Conservation (phyloP, 495 filamentous ascomycete species). For the Xylaria cubensis region DNA sequence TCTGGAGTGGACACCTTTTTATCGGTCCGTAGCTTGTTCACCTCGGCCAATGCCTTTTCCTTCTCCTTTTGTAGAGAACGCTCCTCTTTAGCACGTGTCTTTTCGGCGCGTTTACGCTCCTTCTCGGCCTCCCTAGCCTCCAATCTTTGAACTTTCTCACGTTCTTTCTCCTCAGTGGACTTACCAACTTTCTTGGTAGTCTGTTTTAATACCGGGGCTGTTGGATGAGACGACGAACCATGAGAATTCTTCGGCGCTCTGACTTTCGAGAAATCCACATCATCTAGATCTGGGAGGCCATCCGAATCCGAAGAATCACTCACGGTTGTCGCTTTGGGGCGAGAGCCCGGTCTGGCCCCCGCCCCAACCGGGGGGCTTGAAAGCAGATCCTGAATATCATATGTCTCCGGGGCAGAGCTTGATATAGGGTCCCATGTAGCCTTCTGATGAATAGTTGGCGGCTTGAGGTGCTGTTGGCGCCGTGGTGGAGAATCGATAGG, state of each 20-base stretch:
- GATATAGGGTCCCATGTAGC: constrained; percentile 57
- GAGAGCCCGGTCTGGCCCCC: not conserved
- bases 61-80: constrained; percentile 69
- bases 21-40: constrained; percentile 76
- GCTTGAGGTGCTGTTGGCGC: constrained; percentile 17
- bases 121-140: constrained; percentile 60
- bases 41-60: constrained; percentile 72
- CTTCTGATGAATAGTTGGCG: constrained; percentile 29
- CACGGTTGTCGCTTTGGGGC: constrained; percentile 19
- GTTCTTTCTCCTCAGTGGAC: constrained; percentile 44
- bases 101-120: constrained; percentile 57
- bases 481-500: constrained; percentile 13
- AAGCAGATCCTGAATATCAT: constrained; percentile 19
- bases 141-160: constrained; percentile 45
- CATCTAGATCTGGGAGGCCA: constrained; percentile 49
- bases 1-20: constrained; percentile 78
- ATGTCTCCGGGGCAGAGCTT: constrained; percentile 50
- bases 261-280: constrained; percentile 39
- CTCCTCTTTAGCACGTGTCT: constrained; percentile 63
- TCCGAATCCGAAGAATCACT: constrained; percentile 42
- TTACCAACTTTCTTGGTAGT: constrained; percentile 35
- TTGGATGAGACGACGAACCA: constrained; percentile 33
- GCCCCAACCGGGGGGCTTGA: constrained; percentile 21
- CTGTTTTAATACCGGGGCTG: constrained; percentile 14
- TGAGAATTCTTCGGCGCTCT: constrained; percentile 17